phyloP scores from a whole-genome alignment of 768 basidiomycete genomes.

The Suillus cothurnatus region DNA sequence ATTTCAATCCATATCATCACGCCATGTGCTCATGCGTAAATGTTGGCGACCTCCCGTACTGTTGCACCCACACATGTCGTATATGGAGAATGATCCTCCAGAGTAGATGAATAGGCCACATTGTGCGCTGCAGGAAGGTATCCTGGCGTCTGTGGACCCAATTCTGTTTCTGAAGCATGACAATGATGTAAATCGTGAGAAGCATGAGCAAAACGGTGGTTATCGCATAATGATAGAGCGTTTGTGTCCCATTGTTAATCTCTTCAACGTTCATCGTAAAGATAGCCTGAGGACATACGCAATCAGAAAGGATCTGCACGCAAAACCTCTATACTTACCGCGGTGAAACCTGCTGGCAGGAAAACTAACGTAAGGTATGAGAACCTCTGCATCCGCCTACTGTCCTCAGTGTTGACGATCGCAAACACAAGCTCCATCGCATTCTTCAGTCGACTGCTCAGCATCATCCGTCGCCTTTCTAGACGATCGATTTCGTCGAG shows the following conservation, averaged over 20 bases:
- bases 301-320: no score
- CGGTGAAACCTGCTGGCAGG: constrained; percentile 46
- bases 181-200: not conserved
- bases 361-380: constrained; percentile 56
- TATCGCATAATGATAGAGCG: not conserved
- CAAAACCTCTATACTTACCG: not conserved
- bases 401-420: constrained; percentile 52
- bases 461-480: constrained; percentile 13
- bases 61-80: no score
- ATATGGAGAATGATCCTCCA: no score
- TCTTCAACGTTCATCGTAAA: no score
- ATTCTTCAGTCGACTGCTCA: constrained; percentile 18
- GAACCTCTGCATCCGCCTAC: constrained; percentile 43
- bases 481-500: constrained; percentile 46
- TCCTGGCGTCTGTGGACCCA: not conserved
- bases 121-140: no score
- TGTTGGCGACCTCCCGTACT: no score
- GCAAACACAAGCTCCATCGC: constrained; percentile 38
- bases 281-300: no score
- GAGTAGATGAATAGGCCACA: no score
- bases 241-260: no score
- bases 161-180: not conserved
- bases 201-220: not conserved
- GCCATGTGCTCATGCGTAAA: no score
- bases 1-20: no score